Evolutionary conservation across 2,329 filamentous ascomycete genomes (phyloP), one percentile per base, ranked within the genome.

Genomic region (Pseudohalonectria lignicola): DNA sequence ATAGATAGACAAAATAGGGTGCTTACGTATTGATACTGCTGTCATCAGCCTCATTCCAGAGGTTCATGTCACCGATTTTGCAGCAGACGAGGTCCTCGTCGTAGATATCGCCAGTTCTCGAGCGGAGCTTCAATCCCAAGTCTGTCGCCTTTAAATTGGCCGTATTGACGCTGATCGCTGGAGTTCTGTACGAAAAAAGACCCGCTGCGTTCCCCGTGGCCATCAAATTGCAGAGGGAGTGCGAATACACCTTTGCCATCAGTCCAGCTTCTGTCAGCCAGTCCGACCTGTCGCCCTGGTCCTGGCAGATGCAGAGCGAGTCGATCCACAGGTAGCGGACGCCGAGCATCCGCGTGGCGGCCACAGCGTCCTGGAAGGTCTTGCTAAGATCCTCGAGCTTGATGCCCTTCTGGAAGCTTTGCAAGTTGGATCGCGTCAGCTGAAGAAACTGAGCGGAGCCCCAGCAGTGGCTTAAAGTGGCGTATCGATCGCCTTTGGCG

Each of bases 101-200:
- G 1, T 54, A 44, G 1, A 63, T 57, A 10, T 64, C 43, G 16
- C 20, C 13, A 63, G 41, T 62, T 44, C 36, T 61, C 59, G 2
- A 59, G 49, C 13, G 39, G 2, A 59, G 49, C 13, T 37, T 30
- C 34, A n/a, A 19, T 17, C 34, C 34, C 7, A 6, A n/a, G 5
- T 10, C 11, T 15, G 21, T 6, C 8, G 12, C 33, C 21, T 26
- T n/a, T n/a, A n/a, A n/a, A n/a, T n/a, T n/a, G n/a, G n/a, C n/a
- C n/a, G n/a, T 26, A 12, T 26, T 26, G 23, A 26, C 23, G 23
- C 23, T 26, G 23, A 26, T 26, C 23, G 7, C 23, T 12, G 23
- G 23, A 12, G 7, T 26, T 12, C 23, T 26, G 8, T 12, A 7
- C 8, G 23, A 7, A 12, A 26, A 26, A 17, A 31, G 8, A 20